Conservation (phyloP, 805 yeast species). For the Yarrowia bubula region DNA sequence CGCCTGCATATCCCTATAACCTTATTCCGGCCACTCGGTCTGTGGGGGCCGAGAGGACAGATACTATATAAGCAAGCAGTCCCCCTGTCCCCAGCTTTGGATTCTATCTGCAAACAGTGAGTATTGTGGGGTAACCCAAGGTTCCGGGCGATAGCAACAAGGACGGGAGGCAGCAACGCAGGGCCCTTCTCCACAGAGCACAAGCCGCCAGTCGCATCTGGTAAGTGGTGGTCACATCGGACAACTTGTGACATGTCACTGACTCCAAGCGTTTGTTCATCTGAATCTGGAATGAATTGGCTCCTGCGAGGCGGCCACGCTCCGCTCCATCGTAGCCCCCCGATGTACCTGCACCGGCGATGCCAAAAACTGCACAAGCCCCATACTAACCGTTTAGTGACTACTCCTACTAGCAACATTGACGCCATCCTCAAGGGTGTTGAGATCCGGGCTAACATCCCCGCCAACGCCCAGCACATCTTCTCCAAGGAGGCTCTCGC, state of each 20-base stretch:
- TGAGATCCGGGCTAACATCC: slow-evolving; percentile 54
- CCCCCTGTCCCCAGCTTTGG: slow-evolving; percentile 19
- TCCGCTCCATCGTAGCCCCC: background rate
- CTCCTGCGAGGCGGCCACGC: no score
- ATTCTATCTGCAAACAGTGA: slow-evolving; percentile 20
- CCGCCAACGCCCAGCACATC: slow-evolving; percentile 50
- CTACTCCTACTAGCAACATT: slow-evolving; percentile 16
- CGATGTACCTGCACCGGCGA: background rate
- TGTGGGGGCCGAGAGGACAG: slow-evolving; percentile 24
- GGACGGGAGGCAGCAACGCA: background rate
- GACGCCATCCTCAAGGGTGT: slow-evolving; percentile 46
- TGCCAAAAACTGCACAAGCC: background rate
- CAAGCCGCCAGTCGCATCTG: no score
- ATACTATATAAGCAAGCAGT: slow-evolving; percentile 13
- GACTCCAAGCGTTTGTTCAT: no score
- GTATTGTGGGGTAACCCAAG: background rate
- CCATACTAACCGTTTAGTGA: slow-evolving; percentile 9
- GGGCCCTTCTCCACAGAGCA: background rate
- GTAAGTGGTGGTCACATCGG: no score
- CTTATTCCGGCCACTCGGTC: slow-evolving; percentile 11
- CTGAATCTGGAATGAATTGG: no score
- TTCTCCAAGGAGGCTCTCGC: slow-evolving; percentile 62
- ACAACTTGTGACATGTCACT: no score
- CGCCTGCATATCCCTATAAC: slow-evolving; percentile 26
- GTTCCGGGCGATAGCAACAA: background rate